These are phyloP conservation scores for Glebionis coronaria DNA, from an alignment of 129 eudicot genomes.

Conservation along the genomic window DNA sequence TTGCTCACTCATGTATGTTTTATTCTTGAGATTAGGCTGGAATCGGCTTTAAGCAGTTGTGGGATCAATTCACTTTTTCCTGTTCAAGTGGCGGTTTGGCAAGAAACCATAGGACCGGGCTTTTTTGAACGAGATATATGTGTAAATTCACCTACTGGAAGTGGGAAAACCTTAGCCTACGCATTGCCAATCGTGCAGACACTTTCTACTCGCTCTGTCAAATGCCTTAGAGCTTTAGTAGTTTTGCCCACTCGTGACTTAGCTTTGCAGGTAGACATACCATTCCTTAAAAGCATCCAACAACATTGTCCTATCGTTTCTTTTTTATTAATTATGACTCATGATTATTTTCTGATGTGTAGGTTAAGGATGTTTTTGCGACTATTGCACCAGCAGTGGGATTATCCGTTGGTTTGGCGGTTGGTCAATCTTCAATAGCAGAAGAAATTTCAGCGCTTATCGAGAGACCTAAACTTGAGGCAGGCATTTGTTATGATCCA, in stretches of 20 bases:
- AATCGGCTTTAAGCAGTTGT: constrained; percentile 46
- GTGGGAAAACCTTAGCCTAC: constrained; percentile 88
- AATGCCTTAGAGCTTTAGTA: constrained; percentile 79
- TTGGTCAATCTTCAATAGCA: constrained; percentile 93
- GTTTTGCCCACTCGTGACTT: constrained; percentile 94
- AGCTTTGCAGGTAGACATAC: constrained; percentile 66
- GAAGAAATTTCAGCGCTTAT: constrained; percentile 75
- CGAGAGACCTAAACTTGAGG: constrained; percentile 56
- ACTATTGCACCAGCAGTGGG: constrained; percentile 92
- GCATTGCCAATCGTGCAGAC: constrained; percentile 85
- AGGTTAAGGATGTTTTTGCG: constrained; percentile 88
- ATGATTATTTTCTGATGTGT: constrained; percentile 3
- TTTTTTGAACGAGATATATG: constrained; percentile 82
- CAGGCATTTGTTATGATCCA: constrained; percentile 71
- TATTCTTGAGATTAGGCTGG: constrained; percentile 43
- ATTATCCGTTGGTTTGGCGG: constrained; percentile 89
- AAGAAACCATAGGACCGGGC: constrained; percentile 92
- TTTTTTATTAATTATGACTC: neutral
- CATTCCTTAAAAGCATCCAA: neutral
- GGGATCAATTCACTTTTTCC: constrained; percentile 74
- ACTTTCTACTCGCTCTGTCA: constrained; percentile 66
- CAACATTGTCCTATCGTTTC: neutral
- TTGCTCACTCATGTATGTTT: neutral
- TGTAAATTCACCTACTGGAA: constrained; percentile 90
- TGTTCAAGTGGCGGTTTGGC: constrained; percentile 93